Conservation (phyloP, 192 early-diverging fungal genomes). For the Backusella liffmaniae region DNA sequence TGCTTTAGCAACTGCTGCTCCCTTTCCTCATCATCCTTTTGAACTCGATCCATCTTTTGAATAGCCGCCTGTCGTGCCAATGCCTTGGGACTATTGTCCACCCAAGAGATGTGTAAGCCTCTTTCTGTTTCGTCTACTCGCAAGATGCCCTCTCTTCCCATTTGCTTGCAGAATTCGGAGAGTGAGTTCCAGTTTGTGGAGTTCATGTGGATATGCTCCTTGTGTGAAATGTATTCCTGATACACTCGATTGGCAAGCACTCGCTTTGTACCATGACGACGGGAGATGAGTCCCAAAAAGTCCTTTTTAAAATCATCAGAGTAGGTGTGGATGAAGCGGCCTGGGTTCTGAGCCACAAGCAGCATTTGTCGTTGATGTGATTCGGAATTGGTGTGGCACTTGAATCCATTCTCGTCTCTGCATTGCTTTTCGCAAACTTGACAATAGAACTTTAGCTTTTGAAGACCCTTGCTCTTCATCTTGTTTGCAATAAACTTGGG, state of each 20-base stretch:
- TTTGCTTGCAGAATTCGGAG: conserved; percentile 81
- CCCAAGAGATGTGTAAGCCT: conserved; percentile 89
- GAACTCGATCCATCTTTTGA: conserved; percentile 73
- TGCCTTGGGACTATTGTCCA: conserved; percentile 88
- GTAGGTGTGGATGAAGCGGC: conserved; percentile 72
- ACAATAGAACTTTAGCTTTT: conserved; percentile 89
- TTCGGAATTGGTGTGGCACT: conserved; percentile 88
- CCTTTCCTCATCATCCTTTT: conserved; percentile 86
- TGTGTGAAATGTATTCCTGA: conserved; percentile 93
- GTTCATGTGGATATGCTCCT: conserved; percentile 96
- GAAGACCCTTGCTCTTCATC: conserved; percentile 89
- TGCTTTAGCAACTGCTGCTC: conserved; percentile 73
- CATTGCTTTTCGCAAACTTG: conserved; percentile 92
- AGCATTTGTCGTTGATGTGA: conserved; percentile 90
- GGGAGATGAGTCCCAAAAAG: conserved; percentile 82
- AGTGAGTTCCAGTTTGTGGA: conserved; percentile 91
- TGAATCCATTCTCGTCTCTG: conserved; percentile 95
- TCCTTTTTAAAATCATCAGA: conserved; percentile 81
- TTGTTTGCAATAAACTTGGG: conserved; percentile 89
- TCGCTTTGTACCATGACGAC: conserved; percentile 76
- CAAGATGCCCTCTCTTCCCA: conserved; percentile 82
- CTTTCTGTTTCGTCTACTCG: conserved; percentile 88
- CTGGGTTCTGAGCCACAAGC: conserved; percentile 80
- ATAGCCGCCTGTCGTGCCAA: conserved; percentile 81
- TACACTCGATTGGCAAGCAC: conserved; percentile 94